Percentiles rank a stretch among this genome's conserved stretches.
These are phyloP conservation scores for Smithsoniella earleae DNA, from an alignment of 163 green algal genomes.

Conservation along the genomic window DNA sequence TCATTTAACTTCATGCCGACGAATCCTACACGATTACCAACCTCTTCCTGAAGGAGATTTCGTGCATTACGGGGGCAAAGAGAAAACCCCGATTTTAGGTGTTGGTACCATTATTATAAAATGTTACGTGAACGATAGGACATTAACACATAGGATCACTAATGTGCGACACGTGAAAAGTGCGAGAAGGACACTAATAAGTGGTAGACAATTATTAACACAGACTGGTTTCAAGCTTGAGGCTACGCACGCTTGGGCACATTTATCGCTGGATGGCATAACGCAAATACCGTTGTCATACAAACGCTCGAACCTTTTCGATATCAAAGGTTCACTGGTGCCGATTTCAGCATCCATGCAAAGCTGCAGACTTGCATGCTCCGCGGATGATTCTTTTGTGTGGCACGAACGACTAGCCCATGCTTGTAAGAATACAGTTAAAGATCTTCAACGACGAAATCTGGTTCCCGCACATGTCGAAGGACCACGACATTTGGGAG, in stretches of 20 bases:
- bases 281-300: not conserved
- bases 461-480: not conserved
- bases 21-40: not conserved
- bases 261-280: not conserved
- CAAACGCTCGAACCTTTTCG: not conserved
- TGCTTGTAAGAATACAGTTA: not conserved
- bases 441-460: not conserved
- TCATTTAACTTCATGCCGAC: not conserved
- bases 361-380: not conserved
- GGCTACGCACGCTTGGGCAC: not conserved
- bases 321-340: not conserved
- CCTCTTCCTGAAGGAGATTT: not conserved
- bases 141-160: not conserved
- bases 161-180: not conserved
- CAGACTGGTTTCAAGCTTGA: not conserved
- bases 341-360: not conserved
- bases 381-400: not conserved
- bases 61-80: not conserved
- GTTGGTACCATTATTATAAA: not conserved
- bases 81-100: not conserved
- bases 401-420: conserved; percentile 15
- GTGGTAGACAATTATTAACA: not conserved
- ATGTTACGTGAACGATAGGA: not conserved
- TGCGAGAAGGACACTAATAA: not conserved
- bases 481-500: not conserved